Evolutionary conservation across 2,329 filamentous ascomycete genomes (phyloP), one percentile per base, ranked within the genome.

Genomic region (Phialophora expanda): DNA sequence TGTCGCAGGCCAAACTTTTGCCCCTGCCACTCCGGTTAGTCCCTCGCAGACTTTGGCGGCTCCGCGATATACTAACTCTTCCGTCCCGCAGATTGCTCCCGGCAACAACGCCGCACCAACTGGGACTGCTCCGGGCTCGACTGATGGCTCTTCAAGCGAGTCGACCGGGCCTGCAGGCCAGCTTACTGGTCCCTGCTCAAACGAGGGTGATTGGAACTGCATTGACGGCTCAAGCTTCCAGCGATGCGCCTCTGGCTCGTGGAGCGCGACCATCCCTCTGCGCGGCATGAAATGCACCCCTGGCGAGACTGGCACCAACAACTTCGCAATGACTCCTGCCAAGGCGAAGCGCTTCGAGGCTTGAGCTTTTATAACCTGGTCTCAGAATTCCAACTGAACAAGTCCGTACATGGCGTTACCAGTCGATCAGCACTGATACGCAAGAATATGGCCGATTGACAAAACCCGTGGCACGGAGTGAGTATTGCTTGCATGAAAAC

Each of bases 201-300:
- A 76, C 3, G 86, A 89, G 71, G 87, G 87, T 22, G 71, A 75
- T 17, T 89, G 85, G 85, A 84, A 86, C 76, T 89, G 87, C 73
- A 77, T 87, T 20, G 69, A 70, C 44, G 86, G 85, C 57, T 77
- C 75, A 26, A 79, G 81, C 57, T 89, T 87, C 80, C 86, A 89
- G 77, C 85, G 86, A 63, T 89, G 87, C 71, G 86, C 85, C n/a
- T 83, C 80, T 14, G 86, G 86, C 5, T 22, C 44, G 26, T 89
- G 87, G 87, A 82, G 83, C 20, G 73, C 71, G 5, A 67, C 79
- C 46, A 79, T 84, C 65, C 71, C 76, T 41, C 81, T 88, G 80
- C 69, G 78, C 1, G 87, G 87, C 44, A 87, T 84, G 14, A 76
- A 77, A 30, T 89, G 87, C 76, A 78, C 66, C 7, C 69, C 76